phyloP scores from a whole-genome alignment of 2,329 filamentous ascomycete genomes.

The Ilyonectria destructans region DNA sequence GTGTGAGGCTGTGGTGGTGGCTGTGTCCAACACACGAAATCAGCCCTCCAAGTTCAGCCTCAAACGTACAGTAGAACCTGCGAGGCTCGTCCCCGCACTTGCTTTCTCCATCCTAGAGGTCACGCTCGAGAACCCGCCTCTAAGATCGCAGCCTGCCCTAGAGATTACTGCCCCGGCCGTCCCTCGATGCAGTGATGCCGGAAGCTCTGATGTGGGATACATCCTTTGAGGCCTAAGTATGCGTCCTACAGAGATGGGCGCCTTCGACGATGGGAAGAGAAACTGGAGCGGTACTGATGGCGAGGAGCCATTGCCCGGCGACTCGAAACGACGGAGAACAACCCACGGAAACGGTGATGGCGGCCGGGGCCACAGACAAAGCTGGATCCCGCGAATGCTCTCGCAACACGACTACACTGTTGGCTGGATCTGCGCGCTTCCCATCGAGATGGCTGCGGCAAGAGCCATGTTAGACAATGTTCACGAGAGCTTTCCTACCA shows the following conservation, averaged over 20 bases:
- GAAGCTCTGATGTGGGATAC: not conserved
- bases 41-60: slow-evolving; percentile 2
- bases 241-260: not conserved
- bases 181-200: not conserved
- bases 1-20: not conserved
- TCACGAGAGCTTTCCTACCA: not conserved
- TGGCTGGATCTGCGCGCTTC: slow-evolving; percentile 40
- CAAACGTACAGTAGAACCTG: not conserved
- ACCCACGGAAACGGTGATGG: not conserved
- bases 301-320: not conserved
- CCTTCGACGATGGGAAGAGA: not conserved
- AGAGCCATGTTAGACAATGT: slow-evolving; percentile 34
- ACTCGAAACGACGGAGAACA: slow-evolving; percentile 6
- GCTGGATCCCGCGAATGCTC: not conserved
- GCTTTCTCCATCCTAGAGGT: not conserved
- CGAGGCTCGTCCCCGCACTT: not conserved
- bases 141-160: not conserved
- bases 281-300: not conserved
- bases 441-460: slow-evolving; percentile 33
- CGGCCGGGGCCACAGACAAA: not conserved
- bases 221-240: not conserved
- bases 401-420: slow-evolving; percentile 27
- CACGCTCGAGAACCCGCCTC: not conserved
- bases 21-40: not conserved
- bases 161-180: not conserved